These are phyloP conservation scores for Lolium rigidum DNA, from an alignment of 176 grass and related monocot species.

Conservation along the genomic window DNA sequence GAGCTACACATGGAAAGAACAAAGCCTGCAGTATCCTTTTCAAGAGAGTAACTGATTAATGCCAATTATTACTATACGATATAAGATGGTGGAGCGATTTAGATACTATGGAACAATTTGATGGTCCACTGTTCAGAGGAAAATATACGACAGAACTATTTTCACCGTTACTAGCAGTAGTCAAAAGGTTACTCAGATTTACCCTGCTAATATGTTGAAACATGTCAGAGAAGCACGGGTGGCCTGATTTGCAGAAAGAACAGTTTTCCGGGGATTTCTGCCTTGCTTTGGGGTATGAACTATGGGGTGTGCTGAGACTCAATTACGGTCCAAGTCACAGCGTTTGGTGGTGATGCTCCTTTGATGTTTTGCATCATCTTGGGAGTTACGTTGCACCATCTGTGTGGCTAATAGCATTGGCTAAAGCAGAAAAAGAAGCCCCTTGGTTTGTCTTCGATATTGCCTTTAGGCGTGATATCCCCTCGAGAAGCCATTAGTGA, in stretches of 20 bases:
- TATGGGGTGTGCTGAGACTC: constrained; percentile 24
- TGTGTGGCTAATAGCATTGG: constrained; percentile 76
- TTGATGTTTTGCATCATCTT: constrained; percentile 26
- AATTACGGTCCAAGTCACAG: neutral
- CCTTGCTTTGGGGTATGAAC: constrained; percentile 42
- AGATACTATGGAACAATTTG: constrained; percentile 21
- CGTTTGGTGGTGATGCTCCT: constrained; percentile 17
- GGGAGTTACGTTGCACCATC: constrained; percentile 13
- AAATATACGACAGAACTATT: constrained; percentile 46
- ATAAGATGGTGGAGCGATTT: neutral
- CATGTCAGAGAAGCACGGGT: constrained; percentile 39
- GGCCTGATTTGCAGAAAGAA: constrained; percentile 38
- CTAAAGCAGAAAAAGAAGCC: constrained; percentile 96
- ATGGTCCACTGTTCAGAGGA: constrained; percentile 18
- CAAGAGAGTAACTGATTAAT: constrained; percentile 22
- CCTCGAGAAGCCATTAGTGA: constrained; percentile 82
- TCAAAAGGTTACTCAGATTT: constrained; percentile 50
- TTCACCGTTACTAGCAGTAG: constrained; percentile 41
- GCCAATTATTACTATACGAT: constrained; percentile 55
- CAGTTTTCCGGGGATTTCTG: constrained; percentile 40
- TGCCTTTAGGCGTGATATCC: constrained; percentile 62
- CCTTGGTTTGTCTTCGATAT: constrained; percentile 65
- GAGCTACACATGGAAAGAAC: neutral
- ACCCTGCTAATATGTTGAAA: constrained; percentile 42
- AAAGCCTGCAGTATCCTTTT: neutral